Evolutionary conservation across 176 grass and related monocot species (phyloP).

Genomic region (Oryza rufipogon): DNA sequence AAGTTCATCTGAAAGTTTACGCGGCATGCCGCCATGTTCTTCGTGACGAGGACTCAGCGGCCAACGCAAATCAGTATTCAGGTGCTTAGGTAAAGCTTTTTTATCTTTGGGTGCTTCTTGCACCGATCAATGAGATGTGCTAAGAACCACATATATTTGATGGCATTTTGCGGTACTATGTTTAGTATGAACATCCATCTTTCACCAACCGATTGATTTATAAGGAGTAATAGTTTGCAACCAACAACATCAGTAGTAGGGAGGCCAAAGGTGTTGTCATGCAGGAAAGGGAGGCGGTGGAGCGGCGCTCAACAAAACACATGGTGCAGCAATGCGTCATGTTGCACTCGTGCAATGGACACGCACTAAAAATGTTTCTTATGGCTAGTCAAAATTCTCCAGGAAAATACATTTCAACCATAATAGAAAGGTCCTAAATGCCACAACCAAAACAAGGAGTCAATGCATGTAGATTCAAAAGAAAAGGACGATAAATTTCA

Average conservation of each 20-base stretch:
- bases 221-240: too few species aligned
- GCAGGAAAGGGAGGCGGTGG: neutral
- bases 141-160: too few species aligned
- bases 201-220: neutral
- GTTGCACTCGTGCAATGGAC: neutral
- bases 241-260: too few species aligned
- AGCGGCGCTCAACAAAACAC: neutral
- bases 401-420: neutral
- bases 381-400: neutral
- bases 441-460: too few species aligned
- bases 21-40: too few species aligned
- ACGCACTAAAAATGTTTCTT: neutral
- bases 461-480: too few species aligned
- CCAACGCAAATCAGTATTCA: neutral
- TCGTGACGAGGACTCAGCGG: too few species aligned
- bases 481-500: too few species aligned
- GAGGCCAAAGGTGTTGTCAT: too few species aligned
- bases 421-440: neutral
- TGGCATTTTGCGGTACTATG: neutral
- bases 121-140: too few species aligned
- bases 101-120: neutral
- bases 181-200: neutral
- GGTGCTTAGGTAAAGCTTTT: neutral
- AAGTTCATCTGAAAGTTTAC: too few species aligned
- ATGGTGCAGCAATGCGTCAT: neutral